phyloP scores from a whole-genome alignment of 805 yeast species.

The Cyberlindnera mycetangii region DNA sequence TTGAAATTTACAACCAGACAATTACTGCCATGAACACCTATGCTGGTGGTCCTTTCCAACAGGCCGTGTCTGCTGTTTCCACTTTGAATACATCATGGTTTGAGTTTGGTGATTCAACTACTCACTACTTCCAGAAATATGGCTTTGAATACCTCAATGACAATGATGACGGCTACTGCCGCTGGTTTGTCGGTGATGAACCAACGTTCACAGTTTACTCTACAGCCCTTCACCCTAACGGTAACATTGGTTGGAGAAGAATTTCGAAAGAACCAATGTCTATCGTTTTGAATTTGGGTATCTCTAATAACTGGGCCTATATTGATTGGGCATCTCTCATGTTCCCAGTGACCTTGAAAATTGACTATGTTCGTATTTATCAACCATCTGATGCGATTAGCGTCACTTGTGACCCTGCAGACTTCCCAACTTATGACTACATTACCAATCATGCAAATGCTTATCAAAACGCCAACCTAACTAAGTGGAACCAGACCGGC shows the following conservation, averaged over 20 bases:
- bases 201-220: constrained; percentile 77
- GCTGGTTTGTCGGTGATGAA: constrained; percentile 81
- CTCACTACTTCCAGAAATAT: constrained; percentile 61
- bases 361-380: constrained; percentile 89
- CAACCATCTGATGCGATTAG: constrained; percentile 67
- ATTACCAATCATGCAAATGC: constrained; percentile 68
- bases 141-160: constrained; percentile 79
- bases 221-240: constrained; percentile 80
- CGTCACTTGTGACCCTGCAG: constrained; percentile 82
- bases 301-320: constrained; percentile 90
- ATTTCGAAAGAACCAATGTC: constrained; percentile 93
- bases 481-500: constrained; percentile 76
- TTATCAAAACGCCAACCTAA: constrained; percentile 64
- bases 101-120: constrained; percentile 52
- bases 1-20: constrained; percentile 66
- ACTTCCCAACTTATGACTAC: constrained; percentile 82
- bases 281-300: constrained; percentile 79
- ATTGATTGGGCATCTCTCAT: constrained; percentile 81
- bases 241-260: constrained; percentile 81
- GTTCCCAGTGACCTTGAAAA: constrained; percentile 74
- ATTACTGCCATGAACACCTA: constrained; percentile 82
- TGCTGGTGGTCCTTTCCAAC: constrained; percentile 92
- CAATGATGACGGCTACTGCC: constrained; percentile 65
- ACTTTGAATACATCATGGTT: constrained; percentile 83
- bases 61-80: constrained; percentile 83